Base-by-base conservation (phyloP, 2,329 filamentous ascomycete genomes). In the Cladosporium sp. region DNA sequence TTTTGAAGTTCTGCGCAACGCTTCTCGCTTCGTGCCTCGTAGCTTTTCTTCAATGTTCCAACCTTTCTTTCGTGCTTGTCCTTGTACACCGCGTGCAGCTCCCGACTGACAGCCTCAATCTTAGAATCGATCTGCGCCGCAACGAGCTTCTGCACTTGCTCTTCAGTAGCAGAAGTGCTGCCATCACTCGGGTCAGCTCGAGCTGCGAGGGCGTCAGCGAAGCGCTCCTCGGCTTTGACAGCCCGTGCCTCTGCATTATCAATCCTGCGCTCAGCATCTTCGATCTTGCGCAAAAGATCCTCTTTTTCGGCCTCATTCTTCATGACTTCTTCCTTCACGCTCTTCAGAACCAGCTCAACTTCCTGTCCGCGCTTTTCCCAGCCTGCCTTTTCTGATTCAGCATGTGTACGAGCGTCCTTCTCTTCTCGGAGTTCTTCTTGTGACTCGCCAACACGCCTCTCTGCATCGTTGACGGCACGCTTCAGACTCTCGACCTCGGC, bases 51-150 rank as follows among this genome's bases (percentile, higher is more conserved):
- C 63, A 99, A 80, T 3, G 92, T 93, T 1, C 90, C 84, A 44
- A 97, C 93, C 78, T 99, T 99, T 61, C 87, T 90, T 77, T 97
- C 93, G 72, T 99, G 94, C 77, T 99, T 99, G 70, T 88, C 86
- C 77, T 97, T 97, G 82, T 99, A 99, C 10, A 96, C 81, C 0
- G 87, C 82, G 71, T 99, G 94, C 39, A 99, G 81, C 70, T 99
- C 94, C 28, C 91, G 84, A n/a, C 75, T 76, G 10, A 80, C 74
- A 17, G 77, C 75, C 47, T 93, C 92, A 39, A 97, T 91, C 64
- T 92, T 91, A 74, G 96, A 91, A 20, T 97, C 92, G 50, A 96
- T 88, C 62, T 96, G 91, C 37, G 77, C 78, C 34, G 81, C 76
- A 24, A 80, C 75, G 1, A 73, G 65, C 12, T 65, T 62, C 48